Base-by-base conservation (phyloP, 306 rosid species). In the Notholithocarpus densiflorus region DNA sequence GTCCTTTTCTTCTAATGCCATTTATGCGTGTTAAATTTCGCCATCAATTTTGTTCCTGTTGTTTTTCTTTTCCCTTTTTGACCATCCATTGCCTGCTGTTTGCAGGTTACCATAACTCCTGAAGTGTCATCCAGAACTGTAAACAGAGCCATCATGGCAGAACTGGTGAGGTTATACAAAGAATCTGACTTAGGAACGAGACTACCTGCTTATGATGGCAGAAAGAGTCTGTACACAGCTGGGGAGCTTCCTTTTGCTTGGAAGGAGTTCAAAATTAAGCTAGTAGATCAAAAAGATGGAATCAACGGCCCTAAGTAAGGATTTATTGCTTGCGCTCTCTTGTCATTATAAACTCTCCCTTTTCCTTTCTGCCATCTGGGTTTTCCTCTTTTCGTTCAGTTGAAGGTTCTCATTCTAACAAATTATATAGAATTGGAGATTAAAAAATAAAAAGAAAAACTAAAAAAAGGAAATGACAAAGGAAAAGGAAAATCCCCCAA, bases 141-240 rank as follows among this genome's bases (percentile, higher is more conserved):
- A 76, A 95, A 95, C 84, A 85, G 98, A 83, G 93, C 97, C 71
- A 93, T 95, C 31, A 90, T 95, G 85, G 97, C 94, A 11, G 99
- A 95, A 68, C 90, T 95, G 72, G 99, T 95, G 90, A 89, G 92
- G 71, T 78, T 88, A 82, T 89, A 95, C 77, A 89, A 79, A 81
- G 98, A 91, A 76, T 85, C 98, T 83, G 98, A 96, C 80, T 77
- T 96, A 56, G 99, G 96, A 69, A 91, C 71, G 92, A 93, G 98
- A 78, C 97, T 96, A 59, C 99, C 98, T 29, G 99, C 98, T 26
- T 96, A 93, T 86, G 99, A 96, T 84, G 99, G 99, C 80, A 84
- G 99, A 74, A 93, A 90, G 90, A 90, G 94, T 79, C 84, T 96
- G 79, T 96, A 96, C 90, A 93, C 98, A 29, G 99, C 99, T 79